phyloP scores from a whole-genome alignment of 2,329 filamentous ascomycete species.

The Ustulina deusta region DNA sequence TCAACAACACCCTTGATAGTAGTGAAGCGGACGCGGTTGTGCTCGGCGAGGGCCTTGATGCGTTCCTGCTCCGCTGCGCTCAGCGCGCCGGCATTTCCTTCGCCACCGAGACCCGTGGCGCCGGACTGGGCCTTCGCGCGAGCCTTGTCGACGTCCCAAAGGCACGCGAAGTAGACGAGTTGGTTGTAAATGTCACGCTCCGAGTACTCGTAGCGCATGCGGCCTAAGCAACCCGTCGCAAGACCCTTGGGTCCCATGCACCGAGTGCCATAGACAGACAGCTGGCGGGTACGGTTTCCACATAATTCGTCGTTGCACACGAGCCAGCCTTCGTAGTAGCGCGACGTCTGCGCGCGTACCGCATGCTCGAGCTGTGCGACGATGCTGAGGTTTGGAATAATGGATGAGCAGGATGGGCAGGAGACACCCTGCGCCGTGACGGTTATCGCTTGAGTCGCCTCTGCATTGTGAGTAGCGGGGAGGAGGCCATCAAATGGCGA shows the following conservation, averaged over 20 bases:
- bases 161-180: constrained; percentile 82
- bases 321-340: constrained; percentile 94
- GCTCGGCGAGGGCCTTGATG: constrained; percentile 78
- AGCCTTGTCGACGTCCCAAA: constrained; percentile 93
- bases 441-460: constrained; percentile 26
- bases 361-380: constrained; percentile 89
- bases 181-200: constrained; percentile 97
- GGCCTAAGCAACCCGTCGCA: constrained; percentile 84
- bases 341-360: constrained; percentile 79
- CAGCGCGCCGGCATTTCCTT: constrained; percentile 52
- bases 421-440: constrained; percentile 79
- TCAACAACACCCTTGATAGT: constrained; percentile 83
- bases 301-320: constrained; percentile 91
- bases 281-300: constrained; percentile 86
- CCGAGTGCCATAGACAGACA: constrained; percentile 90
- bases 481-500: constrained; percentile 82
- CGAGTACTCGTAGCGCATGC: constrained; percentile 87
- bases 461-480: constrained; percentile 59
- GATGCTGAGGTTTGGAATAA: constrained; percentile 77
- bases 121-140: constrained; percentile 63
- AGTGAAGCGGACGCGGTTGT: constrained; percentile 83
- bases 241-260: constrained; percentile 90
- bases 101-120: constrained; percentile 54
- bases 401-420: constrained; percentile 76
- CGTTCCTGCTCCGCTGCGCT: constrained; percentile 70